Evolutionary conservation across 306 rosid genomes (phyloP).

Genomic region (Mimosa bimucronata): DNA sequence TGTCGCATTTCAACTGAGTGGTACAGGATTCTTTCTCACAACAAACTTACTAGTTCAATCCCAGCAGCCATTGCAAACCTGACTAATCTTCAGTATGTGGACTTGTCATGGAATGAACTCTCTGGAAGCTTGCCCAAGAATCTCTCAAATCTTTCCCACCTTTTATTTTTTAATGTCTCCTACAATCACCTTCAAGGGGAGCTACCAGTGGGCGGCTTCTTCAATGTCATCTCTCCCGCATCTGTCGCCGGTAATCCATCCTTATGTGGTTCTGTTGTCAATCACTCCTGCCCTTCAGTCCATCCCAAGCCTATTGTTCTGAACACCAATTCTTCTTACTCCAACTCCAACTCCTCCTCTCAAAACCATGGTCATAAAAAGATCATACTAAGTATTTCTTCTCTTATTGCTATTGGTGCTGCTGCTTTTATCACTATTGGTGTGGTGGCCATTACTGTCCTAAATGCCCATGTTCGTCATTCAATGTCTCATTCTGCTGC

Average conservation of each 20-base stretch:
- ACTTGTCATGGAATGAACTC: conserved; percentile 78
- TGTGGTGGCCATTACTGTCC: conserved; percentile 70
- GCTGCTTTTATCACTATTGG: conserved; percentile 80
- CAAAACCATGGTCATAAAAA: conserved; percentile 56
- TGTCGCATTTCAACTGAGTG: conserved; percentile 37
- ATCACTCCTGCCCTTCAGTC: conserved; percentile 71
- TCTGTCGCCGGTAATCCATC: conserved; percentile 74
- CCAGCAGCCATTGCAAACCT: conserved; percentile 81
- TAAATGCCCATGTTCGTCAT: conserved; percentile 69
- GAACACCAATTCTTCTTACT: conserved; percentile 80
- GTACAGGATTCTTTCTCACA: conserved; percentile 79
- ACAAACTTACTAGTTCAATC: conserved; percentile 80
- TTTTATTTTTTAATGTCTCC: conserved; percentile 73
- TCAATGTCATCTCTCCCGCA: conserved; percentile 74
- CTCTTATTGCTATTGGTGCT: conserved; percentile 89
- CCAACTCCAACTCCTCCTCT: conserved; percentile 49
- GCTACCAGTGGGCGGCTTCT: conserved; percentile 92
- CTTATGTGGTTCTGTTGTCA: conserved; percentile 82
- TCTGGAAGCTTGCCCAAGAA: conserved; percentile 90
- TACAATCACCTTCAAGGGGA: conserved; percentile 85
- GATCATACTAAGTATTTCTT: conserved; percentile 78
- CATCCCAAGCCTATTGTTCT: conserved; percentile 97
- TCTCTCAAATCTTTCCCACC: conserved; percentile 77
- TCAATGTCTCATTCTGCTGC: conserved; percentile 58
- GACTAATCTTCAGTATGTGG: conserved; percentile 70